Evolutionary conservation across 495 filamentous ascomycete genomes (phyloP), one percentile per base, ranked within the genome.

Genomic region (Entonaema liquescens): DNA sequence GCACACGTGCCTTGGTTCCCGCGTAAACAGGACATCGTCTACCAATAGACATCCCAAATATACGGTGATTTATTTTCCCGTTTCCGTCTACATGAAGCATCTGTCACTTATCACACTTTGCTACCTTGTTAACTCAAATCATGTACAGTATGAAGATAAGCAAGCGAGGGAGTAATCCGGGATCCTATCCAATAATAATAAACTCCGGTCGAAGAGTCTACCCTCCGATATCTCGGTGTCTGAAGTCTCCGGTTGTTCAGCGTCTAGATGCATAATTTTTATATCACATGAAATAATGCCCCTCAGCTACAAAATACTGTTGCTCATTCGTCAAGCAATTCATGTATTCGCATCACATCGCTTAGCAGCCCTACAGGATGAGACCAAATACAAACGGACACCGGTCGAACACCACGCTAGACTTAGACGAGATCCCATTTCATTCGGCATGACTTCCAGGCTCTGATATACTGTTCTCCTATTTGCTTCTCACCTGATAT

Each of bases 341-440:
- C 42, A 19, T 19, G 19, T 47, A 47, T 21, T 47, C 7, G 19
- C 7, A 21, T 47, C 7, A 47, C 7, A 21, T 47, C 29, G 31
- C 9, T 23, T 21, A 35, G 31, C 19, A 36, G 15, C 56, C 38
- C 26, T 42, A 35, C 53, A 7, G 17, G 11, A 17, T 0, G 0
- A 23, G 59, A 47, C 61, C 67, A 38, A 47, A 62, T n/a, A 65
- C 1, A 23, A 12, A 7, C 15, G 28, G n/a, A 55, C 59, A 59
- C 9, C 26, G 61, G 67, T 69, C 31, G 19, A 6, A 35, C 13
- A 23, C 17, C 21, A 62, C 26, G n/a, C 33, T 19, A 15, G 31
- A 63, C 42, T 63, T 63, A 59, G 40, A 58, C 63, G 54, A 69
- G 62, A 62, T 50, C 21, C 53, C 26, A 57, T 40, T 52, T 58